Base-by-base conservation (phyloP, 2,329 filamentous ascomycete species). In the Aspergillus quadrilineatus region DNA sequence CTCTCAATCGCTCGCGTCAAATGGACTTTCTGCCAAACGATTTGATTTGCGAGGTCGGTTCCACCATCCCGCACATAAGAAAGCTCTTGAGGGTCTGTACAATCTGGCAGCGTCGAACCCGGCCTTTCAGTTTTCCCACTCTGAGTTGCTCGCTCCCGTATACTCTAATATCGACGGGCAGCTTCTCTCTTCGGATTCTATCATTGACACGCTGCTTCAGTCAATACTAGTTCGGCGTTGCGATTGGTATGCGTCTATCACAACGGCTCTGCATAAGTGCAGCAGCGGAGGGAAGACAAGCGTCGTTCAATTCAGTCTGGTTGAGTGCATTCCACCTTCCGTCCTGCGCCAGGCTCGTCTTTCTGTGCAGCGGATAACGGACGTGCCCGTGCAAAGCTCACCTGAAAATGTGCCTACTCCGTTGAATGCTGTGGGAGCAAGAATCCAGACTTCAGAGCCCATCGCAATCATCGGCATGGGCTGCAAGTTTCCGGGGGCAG, bases 401-500 rank as follows among this genome's bases (percentile, higher is more conserved):
- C 22, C 22, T 22, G 22, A 3, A 22, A 22, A 3, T 22, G 22
- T 22, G 22, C 22, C 22, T 22, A 4, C 22, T 22, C 22, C 22
- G 3, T 22, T 22, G 22, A 22, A 22, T 4, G 22, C 22, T 22
- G 22, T 22, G 3, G 3, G 22, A 22, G 22, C 22, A 22, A 22
- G 22, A 22, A 22, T 22, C 2, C 22, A 22, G 22, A 22, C 22
- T 22, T 22, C 22, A 22, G 22, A 22, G 22, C 22, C 34, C 34
- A 64, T 77, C 41, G 75, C 74, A 2, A 63, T 78, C 1, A 59
- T 78, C 4, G 74, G 75, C 5, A 73, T 77, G 71, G 64, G 73
- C 0, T 56, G 61, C 45, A 67, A 72, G 30, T 61, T 69, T 0
- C 65, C 75, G 0, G 72, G 72, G 0, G 74, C 73, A 3, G 67